These are phyloP conservation scores for Sclerospora graminicola DNA, from an alignment of 352 stramenopile genomes.

Conservation along the genomic window DNA sequence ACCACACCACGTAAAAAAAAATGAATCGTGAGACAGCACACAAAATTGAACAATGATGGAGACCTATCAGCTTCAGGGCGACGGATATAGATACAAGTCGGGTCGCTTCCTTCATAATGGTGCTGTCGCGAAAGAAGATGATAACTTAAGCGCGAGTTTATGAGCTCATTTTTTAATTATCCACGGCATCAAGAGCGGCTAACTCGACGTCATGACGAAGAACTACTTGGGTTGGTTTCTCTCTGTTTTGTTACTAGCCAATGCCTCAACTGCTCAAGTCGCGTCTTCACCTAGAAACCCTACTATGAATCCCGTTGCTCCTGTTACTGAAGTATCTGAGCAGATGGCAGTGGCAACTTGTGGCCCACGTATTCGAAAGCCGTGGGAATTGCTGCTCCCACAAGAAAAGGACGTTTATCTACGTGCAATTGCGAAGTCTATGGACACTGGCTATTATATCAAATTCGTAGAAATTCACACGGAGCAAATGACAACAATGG, in stretches of 20 bases:
- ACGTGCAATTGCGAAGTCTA: constrained; percentile 51
- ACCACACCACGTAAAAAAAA: neutral
- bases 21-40: too few species aligned
- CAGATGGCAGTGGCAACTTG: constrained; percentile 25
- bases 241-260: constrained; percentile 3
- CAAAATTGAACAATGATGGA: constrained; percentile 11
- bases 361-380: constrained; percentile 61
- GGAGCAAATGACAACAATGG: constrained; percentile 66
- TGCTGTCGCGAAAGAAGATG: neutral
- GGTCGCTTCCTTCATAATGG: constrained; percentile 3
- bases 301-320: neutral
- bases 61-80: constrained; percentile 8
- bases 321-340: constrained; percentile 16
- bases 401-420: constrained; percentile 70
- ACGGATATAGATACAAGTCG: constrained; percentile 6
- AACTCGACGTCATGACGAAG: constrained; percentile 7
- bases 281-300: constrained; percentile 1
- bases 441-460: constrained; percentile 80
- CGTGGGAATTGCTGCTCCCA: constrained; percentile 52
- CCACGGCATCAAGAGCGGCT: neutral
- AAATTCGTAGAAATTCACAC: constrained; percentile 85
- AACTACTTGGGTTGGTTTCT: constrained; percentile 1
- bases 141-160: neutral
- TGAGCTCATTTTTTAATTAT: constrained; percentile 21
- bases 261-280: constrained; percentile 9